Base-by-base conservation (phyloP, 106 monocot genomes). In the Dioscorea alata region DNA sequence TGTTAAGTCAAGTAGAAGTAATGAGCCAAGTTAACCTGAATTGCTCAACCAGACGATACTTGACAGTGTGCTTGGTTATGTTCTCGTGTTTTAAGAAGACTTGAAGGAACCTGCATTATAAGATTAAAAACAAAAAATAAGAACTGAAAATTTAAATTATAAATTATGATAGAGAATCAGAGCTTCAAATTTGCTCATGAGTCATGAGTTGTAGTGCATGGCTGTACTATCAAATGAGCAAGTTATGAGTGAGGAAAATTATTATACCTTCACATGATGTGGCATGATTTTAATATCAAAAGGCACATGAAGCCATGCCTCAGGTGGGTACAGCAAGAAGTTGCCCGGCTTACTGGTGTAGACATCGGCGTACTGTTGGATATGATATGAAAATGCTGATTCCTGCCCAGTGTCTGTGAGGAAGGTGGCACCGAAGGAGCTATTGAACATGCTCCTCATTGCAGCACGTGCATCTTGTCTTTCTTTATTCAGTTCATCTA, bases 251-350 rank as follows among this genome's bases (percentile, higher is more conserved):
- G 19, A 54, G 4, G 15, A 54, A 54, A 63, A 23, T 18, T 50
- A 22, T 28, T 2, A 48, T 69, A 99, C 97, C 87, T 92, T 99
- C 19, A 92, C 83, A 81, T 99, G 89, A 85, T 99, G 97, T 15
- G 92, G 92, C 97, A 99, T 92, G 69, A 99, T 99, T 48, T 99
- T 99, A 64, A 99, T 71, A 75, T 99, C 97, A 62, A 69, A 92
- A 23, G 92, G 97, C n/a, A 81, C 85, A 71, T 99, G 89, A 64
- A 99, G 85, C 97, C 97, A 99, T 49, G 92, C 78, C 52, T 99
- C 86, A 6, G 82, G 61, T 34, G 84, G 65, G 63, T 87, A 87
- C 16, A 67, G 48, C 69, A 92, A 17, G 69, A 99, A 92, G 68
- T 99, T 99, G 54, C 90, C 97, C 4, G 92, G 87, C 57, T 99